phyloP scores from a whole-genome alignment of 2,329 filamentous ascomycete species.

The Penicillium sp. region DNA sequence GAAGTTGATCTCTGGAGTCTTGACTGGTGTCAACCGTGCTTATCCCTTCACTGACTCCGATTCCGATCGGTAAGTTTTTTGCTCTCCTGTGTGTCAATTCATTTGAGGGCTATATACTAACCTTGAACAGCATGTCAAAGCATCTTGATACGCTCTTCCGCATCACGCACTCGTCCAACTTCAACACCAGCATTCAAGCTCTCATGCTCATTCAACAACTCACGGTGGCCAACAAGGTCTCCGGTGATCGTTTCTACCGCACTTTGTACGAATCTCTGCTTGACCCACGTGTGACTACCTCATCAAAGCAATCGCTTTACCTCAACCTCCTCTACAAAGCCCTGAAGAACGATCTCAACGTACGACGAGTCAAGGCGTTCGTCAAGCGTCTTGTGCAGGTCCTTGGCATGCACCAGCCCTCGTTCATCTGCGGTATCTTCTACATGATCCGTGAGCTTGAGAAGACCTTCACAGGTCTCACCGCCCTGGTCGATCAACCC shows the following conservation, averaged over 20 bases:
- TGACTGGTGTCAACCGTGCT: constrained; percentile 93
- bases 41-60: constrained; percentile 88
- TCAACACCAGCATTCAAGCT: constrained; percentile 97
- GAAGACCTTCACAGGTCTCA: constrained; percentile 75
- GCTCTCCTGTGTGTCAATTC: neutral
- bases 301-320: constrained; percentile 94
- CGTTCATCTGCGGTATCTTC: constrained; percentile 90
- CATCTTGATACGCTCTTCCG: constrained; percentile 93
- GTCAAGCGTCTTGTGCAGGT: constrained; percentile 90
- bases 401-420: constrained; percentile 82
- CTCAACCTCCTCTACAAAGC: constrained; percentile 88
- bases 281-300: constrained; percentile 82
- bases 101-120: neutral
- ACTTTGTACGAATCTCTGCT: constrained; percentile 93
- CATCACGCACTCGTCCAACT: constrained; percentile 96
- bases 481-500: constrained; percentile 74
- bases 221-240: constrained; percentile 74
- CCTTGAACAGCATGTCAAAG: constrained; percentile 55
- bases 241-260: constrained; percentile 88
- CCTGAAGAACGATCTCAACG: constrained; percentile 85
- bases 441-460: constrained; percentile 84
- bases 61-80: constrained; percentile 62
- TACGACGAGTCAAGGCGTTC: constrained; percentile 91
- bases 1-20: constrained; percentile 86
- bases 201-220: constrained; percentile 94